These are phyloP conservation scores for Alisma plantagoaquatica DNA, from an alignment of 106 monocot genomes.

Conservation along the genomic window DNA sequence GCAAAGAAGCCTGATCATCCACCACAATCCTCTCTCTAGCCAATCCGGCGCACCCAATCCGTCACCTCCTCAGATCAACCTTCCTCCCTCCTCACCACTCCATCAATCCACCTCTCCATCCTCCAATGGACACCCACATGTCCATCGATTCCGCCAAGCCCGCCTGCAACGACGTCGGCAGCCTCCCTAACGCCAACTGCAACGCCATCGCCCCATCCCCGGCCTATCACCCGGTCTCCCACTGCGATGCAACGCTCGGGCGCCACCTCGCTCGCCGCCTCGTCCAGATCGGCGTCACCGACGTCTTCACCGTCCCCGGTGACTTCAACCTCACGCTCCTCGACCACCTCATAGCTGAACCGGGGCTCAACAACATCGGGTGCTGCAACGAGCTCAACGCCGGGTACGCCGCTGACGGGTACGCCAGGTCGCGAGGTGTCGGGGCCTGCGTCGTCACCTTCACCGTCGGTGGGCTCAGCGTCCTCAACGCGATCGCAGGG, in stretches of 20 bases:
- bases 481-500: conserved; percentile 31
- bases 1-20: too few relatives aligned
- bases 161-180: too few relatives aligned
- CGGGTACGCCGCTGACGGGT: conserved; percentile 30
- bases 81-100: too few relatives aligned
- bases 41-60: too few relatives aligned
- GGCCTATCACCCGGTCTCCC: too few relatives aligned
- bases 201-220: too few relatives aligned
- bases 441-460: conserved; percentile 29
- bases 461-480: conserved; percentile 29
- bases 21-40: too few relatives aligned
- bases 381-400: conserved; percentile 38
- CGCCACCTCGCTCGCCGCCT: conserved; percentile 35
- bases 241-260: conserved; percentile 22
- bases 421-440: conserved; percentile 18
- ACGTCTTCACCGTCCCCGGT: conserved; percentile 26
- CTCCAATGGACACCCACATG: too few relatives aligned
- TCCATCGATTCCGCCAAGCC: too few relatives aligned
- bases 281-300: conserved; percentile 25
- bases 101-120: too few relatives aligned
- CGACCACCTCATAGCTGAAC: conserved; percentile 30
- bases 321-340: conserved; percentile 38
- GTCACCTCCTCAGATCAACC: too few relatives aligned
- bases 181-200: too few relatives aligned
- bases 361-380: conserved; percentile 23